Percentiles rank a stretch among this genome's conserved stretches.
Conservation (phyloP, 345 rosid species). For the Gossypium sturtianum region DNA sequence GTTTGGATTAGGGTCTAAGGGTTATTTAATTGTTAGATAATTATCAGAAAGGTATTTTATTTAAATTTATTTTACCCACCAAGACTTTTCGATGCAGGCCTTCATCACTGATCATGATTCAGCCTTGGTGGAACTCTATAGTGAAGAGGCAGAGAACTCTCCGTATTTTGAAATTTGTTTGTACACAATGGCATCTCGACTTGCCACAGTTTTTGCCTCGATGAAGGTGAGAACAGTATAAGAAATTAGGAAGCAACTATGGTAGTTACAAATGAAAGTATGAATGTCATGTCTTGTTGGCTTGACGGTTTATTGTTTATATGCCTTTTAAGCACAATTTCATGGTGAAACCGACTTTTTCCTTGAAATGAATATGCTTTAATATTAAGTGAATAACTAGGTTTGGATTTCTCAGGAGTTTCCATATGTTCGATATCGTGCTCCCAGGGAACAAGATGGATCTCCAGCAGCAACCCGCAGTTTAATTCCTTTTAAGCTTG, state of each 20-base stretch:
- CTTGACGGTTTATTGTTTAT: background rate
- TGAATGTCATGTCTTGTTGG: background rate
- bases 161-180: slow-evolving; percentile 58
- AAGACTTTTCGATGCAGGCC: slow-evolving; percentile 43
- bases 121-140: slow-evolving; percentile 60
- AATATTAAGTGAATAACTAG: background rate
- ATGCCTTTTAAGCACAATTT: background rate
- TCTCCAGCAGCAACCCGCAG: slow-evolving; percentile 44
- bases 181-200: slow-evolving; percentile 74
- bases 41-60: background rate
- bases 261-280: background rate
- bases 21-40: background rate
- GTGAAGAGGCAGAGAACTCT: slow-evolving; percentile 50
- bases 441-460: slow-evolving; percentile 36
- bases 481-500: slow-evolving; percentile 65
- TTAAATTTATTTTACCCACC: slow-evolving; percentile 10
- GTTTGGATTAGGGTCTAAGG: background rate
- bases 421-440: slow-evolving; percentile 73
- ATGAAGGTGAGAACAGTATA: slow-evolving; percentile 45
- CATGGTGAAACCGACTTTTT: background rate
- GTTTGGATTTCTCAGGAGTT: slow-evolving; percentile 46
- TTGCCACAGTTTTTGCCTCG: slow-evolving; percentile 92
- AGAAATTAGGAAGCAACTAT: slow-evolving; percentile 2
- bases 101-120: slow-evolving; percentile 87
- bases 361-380: background rate